Conservation (phyloP, 176 grass and related monocot genomes). For the Oryza meridionalis region DNA sequence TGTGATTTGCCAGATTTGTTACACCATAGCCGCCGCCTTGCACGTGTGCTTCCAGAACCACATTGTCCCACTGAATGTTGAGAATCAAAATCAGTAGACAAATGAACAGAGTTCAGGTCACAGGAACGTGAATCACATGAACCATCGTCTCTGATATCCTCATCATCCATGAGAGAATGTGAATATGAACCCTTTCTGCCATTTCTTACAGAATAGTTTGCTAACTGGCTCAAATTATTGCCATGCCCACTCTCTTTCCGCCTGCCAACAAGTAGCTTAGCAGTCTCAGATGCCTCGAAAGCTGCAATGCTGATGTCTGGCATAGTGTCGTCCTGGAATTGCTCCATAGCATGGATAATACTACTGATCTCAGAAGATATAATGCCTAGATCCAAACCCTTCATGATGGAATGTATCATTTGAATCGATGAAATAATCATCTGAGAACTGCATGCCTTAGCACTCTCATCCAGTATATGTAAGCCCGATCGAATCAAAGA, state of each 20-base stretch:
- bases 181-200: conserved; percentile 42
- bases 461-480: conserved; percentile 45
- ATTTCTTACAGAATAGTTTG: conserved; percentile 25
- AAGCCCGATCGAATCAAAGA: conserved; percentile 73
- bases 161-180: conserved; percentile 40
- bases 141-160: conserved; percentile 40
- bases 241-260: conserved; percentile 24
- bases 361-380: conserved; percentile 70
- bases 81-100: conserved; percentile 42
- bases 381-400: conserved; percentile 47
- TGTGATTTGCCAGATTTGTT: conserved; percentile 36
- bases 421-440: conserved; percentile 56
- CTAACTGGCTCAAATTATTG: conserved; percentile 41
- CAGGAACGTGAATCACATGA: conserved; percentile 42
- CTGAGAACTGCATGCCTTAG: conserved; percentile 27
- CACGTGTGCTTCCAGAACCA: conserved; percentile 11
- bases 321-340: conserved; percentile 28
- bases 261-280: conserved; percentile 41
- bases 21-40: conserved; percentile 43
- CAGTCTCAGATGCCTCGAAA: conserved; percentile 52
- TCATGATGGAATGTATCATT: conserved; percentile 68
- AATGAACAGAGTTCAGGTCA: conserved; percentile 28
- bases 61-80: conserved; percentile 24
- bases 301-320: conserved; percentile 45
- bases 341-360: conserved; percentile 53